These are phyloP conservation scores for Seminavis robusta DNA, from an alignment of 108 stramenopile genomes.

Conservation along the genomic window DNA sequence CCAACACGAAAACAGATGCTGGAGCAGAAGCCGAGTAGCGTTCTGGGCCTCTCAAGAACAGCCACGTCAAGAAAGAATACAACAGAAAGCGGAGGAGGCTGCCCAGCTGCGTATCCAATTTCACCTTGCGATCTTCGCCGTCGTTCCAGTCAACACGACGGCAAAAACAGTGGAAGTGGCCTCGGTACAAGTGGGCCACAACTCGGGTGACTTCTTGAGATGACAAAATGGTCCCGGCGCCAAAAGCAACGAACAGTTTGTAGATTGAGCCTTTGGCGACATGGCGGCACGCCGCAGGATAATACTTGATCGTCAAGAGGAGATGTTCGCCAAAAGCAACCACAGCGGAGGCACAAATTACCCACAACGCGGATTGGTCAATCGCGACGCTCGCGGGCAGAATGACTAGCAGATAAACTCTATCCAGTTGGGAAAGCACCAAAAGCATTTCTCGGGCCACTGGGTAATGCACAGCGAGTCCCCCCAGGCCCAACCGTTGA, in stretches of 20 bases:
- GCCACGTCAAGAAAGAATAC: too few species aligned
- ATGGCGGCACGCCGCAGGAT: not conserved
- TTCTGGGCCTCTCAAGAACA: too few species aligned
- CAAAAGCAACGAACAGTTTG: slow-evolving; percentile 16
- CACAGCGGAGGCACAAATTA: too few species aligned
- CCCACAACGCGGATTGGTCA: not conserved
- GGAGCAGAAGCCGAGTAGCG: too few species aligned
- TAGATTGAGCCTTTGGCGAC: not conserved
- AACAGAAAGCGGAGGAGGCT: slow-evolving; percentile 15
- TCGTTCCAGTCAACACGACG: slow-evolving; percentile 29
- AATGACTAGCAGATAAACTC: slow-evolving; percentile 11
- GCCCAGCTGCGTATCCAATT: slow-evolving; percentile 23
- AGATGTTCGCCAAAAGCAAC: too few species aligned
- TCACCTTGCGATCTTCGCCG: slow-evolving; percentile 14
- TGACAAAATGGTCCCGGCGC: slow-evolving; percentile 20
- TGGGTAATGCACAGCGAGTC: slow-evolving; percentile 30
- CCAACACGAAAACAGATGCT: too few species aligned
- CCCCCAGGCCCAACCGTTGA: slow-evolving; percentile 36
- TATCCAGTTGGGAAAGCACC: slow-evolving; percentile 32
- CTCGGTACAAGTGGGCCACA: slow-evolving; percentile 2
- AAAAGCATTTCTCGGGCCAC: slow-evolving; percentile 28
- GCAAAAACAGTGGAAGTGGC: slow-evolving; percentile 5
- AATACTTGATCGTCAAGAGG: too few species aligned
- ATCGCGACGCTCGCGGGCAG: not conserved
- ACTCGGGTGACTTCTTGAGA: slow-evolving; percentile 27